Base-by-base conservation (phyloP, 192 early-diverging fungal genomes). In the Pilaira anomala region DNA sequence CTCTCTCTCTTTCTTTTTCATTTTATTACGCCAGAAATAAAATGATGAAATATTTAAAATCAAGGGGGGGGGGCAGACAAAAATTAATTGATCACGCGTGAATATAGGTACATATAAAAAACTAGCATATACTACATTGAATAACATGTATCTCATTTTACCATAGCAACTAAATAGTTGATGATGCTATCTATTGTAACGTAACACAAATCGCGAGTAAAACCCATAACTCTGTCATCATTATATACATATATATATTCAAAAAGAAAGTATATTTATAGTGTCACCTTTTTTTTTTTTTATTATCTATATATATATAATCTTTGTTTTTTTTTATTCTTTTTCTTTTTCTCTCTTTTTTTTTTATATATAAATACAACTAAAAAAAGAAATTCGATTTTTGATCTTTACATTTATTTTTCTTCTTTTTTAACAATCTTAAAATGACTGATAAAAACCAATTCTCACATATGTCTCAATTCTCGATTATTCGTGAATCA, bases 401-500 rank as follows among this genome's bases (percentile, higher is more conserved):
- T 40, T 40, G 39, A 40, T 40, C n/a, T n/a, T n/a, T n/a, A n/a
- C n/a, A n/a, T n/a, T n/a, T n/a, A n/a, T n/a, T n/a, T n/a, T n/a
- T n/a, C n/a, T n/a, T n/a, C n/a, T n/a, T n/a, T n/a, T n/a, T n/a
- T n/a, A 33, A 33, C 30, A 5, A 33, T 36, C 11, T 36, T 9
- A 36, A 1, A 9, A 36, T 36, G 33, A 9, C 33, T 36, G 33
- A 36, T 36, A 36, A 36, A 46, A 46, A 46, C 12, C 18, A 46
- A 46, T 46, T 14, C 9, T 18, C 44, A 13, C 16, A 46, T 36
- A 46, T 46, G 44, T 40, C 56, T 19, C 56, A 58, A 39, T 26
- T 58, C 11, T 58, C 56, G 21, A 58, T 58, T 21, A 58, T 58
- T 21, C 22, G 56, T 42, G 56, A 58, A 40, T 40, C 56, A 25